Evolutionary conservation across 306 rosid genomes (phyloP).

Genomic region (Glycine latifolia): DNA sequence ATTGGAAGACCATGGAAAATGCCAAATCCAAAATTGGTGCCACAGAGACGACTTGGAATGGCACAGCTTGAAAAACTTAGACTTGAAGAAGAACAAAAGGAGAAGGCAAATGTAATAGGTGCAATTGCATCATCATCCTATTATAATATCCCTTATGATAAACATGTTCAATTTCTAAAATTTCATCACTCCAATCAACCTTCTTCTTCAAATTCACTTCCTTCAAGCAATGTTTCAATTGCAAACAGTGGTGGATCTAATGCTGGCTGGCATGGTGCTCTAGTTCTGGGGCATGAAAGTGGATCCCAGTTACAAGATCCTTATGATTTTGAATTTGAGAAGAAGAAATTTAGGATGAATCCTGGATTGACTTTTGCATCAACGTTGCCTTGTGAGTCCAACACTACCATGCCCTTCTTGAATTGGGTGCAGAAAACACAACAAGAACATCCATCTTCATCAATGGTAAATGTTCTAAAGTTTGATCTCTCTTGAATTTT

Average conservation of each 20-base stretch:
- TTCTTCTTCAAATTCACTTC: neutral
- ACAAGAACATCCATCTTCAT: neutral
- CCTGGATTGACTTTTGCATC: neutral
- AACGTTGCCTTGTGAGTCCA: neutral
- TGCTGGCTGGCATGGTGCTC: neutral
- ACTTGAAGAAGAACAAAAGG: neutral
- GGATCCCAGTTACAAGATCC: neutral
- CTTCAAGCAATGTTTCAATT: neutral
- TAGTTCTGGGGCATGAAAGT: neutral
- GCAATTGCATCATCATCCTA: neutral
- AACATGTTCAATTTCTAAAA: neutral
- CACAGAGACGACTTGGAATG: slow-evolving; percentile 16
- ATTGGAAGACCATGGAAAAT: neutral
- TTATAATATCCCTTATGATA: neutral
- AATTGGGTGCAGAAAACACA: neutral
- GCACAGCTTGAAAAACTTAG: neutral
- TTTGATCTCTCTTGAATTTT: neutral
- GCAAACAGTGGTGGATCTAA: neutral
- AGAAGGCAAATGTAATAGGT: neutral
- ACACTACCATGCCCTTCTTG: too few species aligned
- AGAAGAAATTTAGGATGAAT: neutral
- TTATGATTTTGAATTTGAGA: neutral
- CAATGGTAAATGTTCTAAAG: neutral
- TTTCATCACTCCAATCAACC: too few species aligned
- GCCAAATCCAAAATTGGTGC: slow-evolving; percentile 7